A percentile compares a stretch with the other conserved stretches of the same genome.
Evolutionary conservation across 106 monocot genomes (phyloP).

Genomic region (Dendrobium catenatum): DNA sequence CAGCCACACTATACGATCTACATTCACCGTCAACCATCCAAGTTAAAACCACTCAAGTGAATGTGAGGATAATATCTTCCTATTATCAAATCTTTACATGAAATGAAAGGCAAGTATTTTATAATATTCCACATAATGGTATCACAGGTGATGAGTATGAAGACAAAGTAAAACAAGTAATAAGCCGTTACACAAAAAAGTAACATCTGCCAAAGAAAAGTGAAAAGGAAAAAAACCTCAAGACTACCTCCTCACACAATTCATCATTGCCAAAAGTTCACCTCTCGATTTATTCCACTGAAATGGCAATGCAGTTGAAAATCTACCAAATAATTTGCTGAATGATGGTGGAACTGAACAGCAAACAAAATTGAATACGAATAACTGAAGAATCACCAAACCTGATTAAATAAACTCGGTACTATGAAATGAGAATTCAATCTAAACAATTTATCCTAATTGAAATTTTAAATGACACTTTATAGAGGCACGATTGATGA

Average conservation of each 20-base stretch:
- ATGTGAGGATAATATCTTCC: background rate
- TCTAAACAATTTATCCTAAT: background rate
- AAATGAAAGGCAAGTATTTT: slow-evolving; percentile 1
- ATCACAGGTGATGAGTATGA: background rate
- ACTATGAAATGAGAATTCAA: background rate
- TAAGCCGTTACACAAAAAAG: background rate
- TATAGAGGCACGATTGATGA: background rate
- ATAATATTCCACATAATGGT: background rate
- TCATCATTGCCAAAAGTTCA: slow-evolving; percentile 4
- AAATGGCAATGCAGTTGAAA: slow-evolving; percentile 6
- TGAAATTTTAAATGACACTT: background rate
- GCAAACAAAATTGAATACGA: background rate
- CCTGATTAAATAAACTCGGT: background rate
- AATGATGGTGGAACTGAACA: background rate
- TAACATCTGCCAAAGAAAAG: background rate
- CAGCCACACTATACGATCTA: background rate
- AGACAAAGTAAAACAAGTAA: background rate
- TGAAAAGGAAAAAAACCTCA: background rate
- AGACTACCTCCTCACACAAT: background rate
- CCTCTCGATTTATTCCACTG: slow-evolving; percentile 4
- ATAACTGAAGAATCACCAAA: background rate
- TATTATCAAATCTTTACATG: background rate
- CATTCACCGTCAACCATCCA: background rate
- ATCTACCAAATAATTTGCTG: background rate
- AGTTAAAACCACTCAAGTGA: background rate